Evolutionary conservation across 2,329 filamentous ascomycete species (phyloP).

Genomic region (Talaromyces islandicus): DNA sequence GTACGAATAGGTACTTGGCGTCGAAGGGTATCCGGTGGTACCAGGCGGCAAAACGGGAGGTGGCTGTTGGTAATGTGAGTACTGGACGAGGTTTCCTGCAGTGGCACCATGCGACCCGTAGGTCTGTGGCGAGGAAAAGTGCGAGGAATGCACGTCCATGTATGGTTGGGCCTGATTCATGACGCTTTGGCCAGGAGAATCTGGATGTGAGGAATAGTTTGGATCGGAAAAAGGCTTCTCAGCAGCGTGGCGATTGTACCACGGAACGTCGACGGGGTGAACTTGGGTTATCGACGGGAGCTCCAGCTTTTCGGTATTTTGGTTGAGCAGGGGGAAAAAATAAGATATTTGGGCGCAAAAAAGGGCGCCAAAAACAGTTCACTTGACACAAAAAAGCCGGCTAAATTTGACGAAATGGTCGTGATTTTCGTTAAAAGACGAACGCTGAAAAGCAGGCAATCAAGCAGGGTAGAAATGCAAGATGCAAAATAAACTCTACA

Average conservation of each 20-base stretch:
- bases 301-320: conserved; percentile 85
- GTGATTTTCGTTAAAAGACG: conserved; percentile 28
- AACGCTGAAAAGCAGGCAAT: conserved; percentile 18
- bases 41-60: conserved; percentile 69
- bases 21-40: conserved; percentile 60
- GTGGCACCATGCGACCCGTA: conserved; percentile 72
- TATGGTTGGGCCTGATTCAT: conserved; percentile 83
- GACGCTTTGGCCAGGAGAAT: conserved; percentile 36
- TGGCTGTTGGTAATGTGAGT: conserved; percentile 66
- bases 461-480: conserved; percentile 14
- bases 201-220: conserved; percentile 43
- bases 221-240: conserved; percentile 46
- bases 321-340: conserved; percentile 10
- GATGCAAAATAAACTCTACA: conserved; percentile 17
- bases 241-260: conserved; percentile 62
- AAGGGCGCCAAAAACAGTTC: conserved; percentile 11
- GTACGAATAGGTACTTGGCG: conserved; percentile 48
- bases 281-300: conserved; percentile 79
- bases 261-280: conserved; percentile 64
- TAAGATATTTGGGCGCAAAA: conserved; percentile 21
- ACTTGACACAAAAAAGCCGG: neutral
- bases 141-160: conserved; percentile 73
- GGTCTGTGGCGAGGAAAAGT: conserved; percentile 71
- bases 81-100: conserved; percentile 66
- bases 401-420: conserved; percentile 20